These are phyloP conservation scores for Cairneyella variabilis DNA, from an alignment of 495 filamentous ascomycete species.

Conservation along the genomic window DNA sequence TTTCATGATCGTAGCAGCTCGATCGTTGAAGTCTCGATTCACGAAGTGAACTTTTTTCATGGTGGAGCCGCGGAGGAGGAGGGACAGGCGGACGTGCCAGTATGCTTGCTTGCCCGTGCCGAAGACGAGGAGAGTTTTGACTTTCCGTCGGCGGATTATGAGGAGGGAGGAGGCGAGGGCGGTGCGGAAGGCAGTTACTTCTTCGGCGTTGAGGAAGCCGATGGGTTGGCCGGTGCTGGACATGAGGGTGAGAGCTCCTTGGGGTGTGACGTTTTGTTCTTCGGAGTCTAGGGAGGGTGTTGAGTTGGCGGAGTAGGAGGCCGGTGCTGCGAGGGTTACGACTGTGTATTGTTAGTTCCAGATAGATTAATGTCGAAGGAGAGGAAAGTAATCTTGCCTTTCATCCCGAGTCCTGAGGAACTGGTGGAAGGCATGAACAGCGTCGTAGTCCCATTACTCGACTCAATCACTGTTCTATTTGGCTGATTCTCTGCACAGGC, in stretches of 20 bases:
- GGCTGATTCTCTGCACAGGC: slow-evolving; percentile 61
- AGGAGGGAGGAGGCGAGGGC: slow-evolving; percentile 76
- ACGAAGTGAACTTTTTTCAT: slow-evolving; percentile 77
- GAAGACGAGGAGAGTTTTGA: slow-evolving; percentile 76
- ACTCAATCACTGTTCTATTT: slow-evolving; percentile 64
- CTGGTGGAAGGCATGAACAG: slow-evolving; percentile 85
- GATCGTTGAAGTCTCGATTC: slow-evolving; percentile 63
- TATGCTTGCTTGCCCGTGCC: slow-evolving; percentile 89
- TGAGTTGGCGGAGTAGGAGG: slow-evolving; percentile 23
- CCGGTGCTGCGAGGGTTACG: slow-evolving; percentile 26
- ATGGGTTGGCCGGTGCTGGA: slow-evolving; percentile 59
- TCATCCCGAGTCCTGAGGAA: slow-evolving; percentile 42
- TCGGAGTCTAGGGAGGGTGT: no score
- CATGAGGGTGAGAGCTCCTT: slow-evolving; percentile 75
- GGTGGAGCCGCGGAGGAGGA: slow-evolving; percentile 67
- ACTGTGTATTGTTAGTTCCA: slow-evolving; percentile 12
- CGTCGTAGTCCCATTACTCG: slow-evolving; percentile 70
- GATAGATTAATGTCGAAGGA: not conserved
- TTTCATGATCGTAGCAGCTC: slow-evolving; percentile 50
- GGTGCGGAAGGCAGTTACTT: slow-evolving; percentile 90
- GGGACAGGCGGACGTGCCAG: slow-evolving; percentile 84
- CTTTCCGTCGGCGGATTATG: slow-evolving; percentile 62
- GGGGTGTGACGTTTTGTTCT: slow-evolving; percentile 55
- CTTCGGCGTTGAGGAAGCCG: slow-evolving; percentile 78
- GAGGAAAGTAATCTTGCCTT: slow-evolving; percentile 32